A percentile compares a stretch with the other conserved stretches of the same genome.
Conservation (phyloP, 2,329 filamentous ascomycete species). For the Cladosporium sp. region DNA sequence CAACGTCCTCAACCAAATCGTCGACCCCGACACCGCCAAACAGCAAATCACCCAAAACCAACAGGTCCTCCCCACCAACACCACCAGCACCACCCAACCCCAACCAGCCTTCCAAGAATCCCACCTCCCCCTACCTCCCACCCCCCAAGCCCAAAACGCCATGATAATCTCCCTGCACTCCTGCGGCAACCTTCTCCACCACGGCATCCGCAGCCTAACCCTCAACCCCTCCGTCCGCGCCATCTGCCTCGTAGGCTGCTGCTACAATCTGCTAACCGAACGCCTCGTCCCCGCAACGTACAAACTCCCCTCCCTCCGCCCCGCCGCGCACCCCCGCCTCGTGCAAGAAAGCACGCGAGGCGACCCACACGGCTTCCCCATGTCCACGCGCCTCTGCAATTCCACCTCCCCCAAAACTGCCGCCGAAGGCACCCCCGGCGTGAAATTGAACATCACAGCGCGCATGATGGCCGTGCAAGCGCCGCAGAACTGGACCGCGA, state of each 20-base stretch:
- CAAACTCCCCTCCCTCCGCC: conserved; percentile 74
- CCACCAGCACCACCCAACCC: not conserved
- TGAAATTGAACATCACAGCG: conserved; percentile 90
- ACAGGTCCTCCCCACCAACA: conserved; percentile 5
- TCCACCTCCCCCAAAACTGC: conserved; percentile 32
- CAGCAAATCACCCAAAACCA: conserved; percentile 13
- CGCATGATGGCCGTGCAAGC: conserved; percentile 98
- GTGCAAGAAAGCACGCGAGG: conserved; percentile 52
- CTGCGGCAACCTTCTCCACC: conserved; percentile 95
- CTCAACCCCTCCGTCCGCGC: conserved; percentile 80
- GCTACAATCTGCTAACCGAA: conserved; percentile 95
- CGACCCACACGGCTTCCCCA: conserved; percentile 90
- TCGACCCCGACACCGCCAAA: conserved; percentile 10
- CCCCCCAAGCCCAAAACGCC: conserved; percentile 38
- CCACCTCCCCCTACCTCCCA: conserved; percentile 12
- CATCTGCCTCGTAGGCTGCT: conserved; percentile 96
- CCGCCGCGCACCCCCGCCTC: conserved; percentile 63
- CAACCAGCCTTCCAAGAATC: conserved; percentile 21
- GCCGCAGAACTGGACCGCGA: conserved; percentile 80
- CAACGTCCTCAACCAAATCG: conserved; percentile 57
- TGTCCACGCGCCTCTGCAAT: conserved; percentile 68
- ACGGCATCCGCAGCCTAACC: conserved; percentile 80
- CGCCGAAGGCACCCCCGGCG: conserved; percentile 41
- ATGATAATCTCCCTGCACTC: conserved; percentile 97
- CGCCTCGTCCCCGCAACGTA: conserved; percentile 80